Evolutionary conservation across 2,329 filamentous ascomycete species (phyloP).

Genomic region (Venturiaceae sp.): DNA sequence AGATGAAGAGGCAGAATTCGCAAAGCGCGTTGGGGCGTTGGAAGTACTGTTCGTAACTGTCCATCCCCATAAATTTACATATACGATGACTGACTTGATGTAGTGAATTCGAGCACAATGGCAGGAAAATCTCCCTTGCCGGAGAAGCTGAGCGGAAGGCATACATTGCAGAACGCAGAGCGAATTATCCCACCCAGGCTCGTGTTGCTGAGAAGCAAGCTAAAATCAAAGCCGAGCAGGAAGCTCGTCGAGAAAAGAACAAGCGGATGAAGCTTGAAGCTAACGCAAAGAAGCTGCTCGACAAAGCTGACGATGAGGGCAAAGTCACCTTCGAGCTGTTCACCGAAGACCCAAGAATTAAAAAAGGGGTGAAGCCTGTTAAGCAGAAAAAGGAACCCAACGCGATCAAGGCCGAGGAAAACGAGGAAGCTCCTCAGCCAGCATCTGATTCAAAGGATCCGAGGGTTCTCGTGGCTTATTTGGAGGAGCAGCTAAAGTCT

Average conservation of each 20-base stretch:
- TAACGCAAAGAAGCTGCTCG: neutral
- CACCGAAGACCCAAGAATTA: too few species aligned
- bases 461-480: neutral
- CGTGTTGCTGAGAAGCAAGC: conserved; percentile 55
- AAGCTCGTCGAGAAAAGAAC: conserved; percentile 9
- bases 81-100: conserved; percentile 13
- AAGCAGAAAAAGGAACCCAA: conserved; percentile 17
- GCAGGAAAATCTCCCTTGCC: conserved; percentile 42
- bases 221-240: conserved; percentile 18
- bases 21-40: conserved; percentile 29
- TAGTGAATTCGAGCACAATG: conserved; percentile 46
- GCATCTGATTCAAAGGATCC: neutral
- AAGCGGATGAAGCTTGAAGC: conserved; percentile 5
- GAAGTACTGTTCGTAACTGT: conserved; percentile 36
- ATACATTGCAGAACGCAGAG: conserved; percentile 74
- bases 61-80: conserved; percentile 18
- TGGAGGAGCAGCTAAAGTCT: neutral
- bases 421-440: neutral
- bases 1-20: conserved; percentile 54
- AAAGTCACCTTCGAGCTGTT: neutral
- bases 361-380: conserved; percentile 11
- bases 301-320: neutral
- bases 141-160: conserved; percentile 59
- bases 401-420: conserved; percentile 16
- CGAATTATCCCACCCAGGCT: conserved; percentile 69